Evolutionary conservation across 2,329 filamentous ascomycete species (phyloP), one percentile per base, ranked within the genome.

Genomic region (Cladosporium sp.): DNA sequence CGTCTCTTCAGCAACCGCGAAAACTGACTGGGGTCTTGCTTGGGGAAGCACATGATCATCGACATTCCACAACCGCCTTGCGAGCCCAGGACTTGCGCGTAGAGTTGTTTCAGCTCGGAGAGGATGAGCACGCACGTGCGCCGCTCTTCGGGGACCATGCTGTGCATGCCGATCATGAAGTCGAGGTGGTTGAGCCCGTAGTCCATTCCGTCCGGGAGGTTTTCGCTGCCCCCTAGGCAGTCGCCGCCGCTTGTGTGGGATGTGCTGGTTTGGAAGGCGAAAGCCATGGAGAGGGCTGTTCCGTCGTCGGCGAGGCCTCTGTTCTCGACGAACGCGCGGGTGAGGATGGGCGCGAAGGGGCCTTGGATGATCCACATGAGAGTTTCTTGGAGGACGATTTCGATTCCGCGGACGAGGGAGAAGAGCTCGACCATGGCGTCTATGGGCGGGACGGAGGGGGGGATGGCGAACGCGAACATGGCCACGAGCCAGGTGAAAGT

Each of bases 121-220:
- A 64, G 54, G 8, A 61, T 57, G 7, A 61, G 35, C 0, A 55
- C 55, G 50, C 60, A 62, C 3, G 53, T 54, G 27, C 53, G 50
- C 40, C 60, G 50, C 20, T 63, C 61, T 15, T 61, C 59, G 8
- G 57, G 55, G 2, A 61, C 38, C 59, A 65, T 63, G 25, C 55
- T 52, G 16, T 64, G 58, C 16, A 61, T 50, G 3, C 57, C 60
- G 39, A 65, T 55, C 60, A 65, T 62, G 53, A 57, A 64, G 43
- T 64, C 61, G 18, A 65, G 57, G 50, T 65, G 61, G n/a, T 53
- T 53, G 22, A 65, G 50, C 7, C 62, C 60, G 35, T 60, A 59
- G 41, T 62, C 60, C 53, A 63, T 57, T 22, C 57, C 57, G 29
- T 63, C 57, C 1, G 59, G 61, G 9, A 60, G 15, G 8, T 20